Evolutionary conservation across 805 yeast genomes (phyloP), one percentile per base, ranked within the genome.

Genomic region (Wickerhamiella nectarea): DNA sequence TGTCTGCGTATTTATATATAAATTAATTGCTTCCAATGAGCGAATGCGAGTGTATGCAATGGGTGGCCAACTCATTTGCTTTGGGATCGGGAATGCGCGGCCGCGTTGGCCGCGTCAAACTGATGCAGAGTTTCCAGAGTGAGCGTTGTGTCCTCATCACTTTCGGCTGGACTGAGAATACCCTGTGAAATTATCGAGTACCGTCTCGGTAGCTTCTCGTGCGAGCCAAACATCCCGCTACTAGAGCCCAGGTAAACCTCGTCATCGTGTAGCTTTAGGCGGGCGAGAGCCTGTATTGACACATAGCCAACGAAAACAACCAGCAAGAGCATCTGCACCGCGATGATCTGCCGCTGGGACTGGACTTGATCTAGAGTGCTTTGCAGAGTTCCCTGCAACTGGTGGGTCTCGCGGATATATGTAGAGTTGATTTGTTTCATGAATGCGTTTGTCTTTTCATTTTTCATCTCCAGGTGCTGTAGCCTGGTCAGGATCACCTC

Each of bases 401-500:
- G 26, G n/a, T 21, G 38, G 25, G 38, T 33, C 29, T 40, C 43
- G 4, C 29, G 33, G 25, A 33, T 19, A 33, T 24, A 34, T 3
- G 38, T 40, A 11, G 43, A 20, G 20, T 40, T 40, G 34, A 40
- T 17, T 1, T 28, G 7, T n/a, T 34, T n/a, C 4, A 34, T 17
- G n/a, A 28, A 24, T 3, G 43, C 34, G 15, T 33, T 35, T 4
- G 21, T 40, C 19, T 25, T 33, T 4, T 25, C 21, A 18, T 22
- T 34, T 26, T 24, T 31, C 2, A 10, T 5, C 26, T 40, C 43
- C 12, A 40, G 34, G 12, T 29, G 20, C 22, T 22, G 29, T 18
- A 40, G 33, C 24, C 43, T 20, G 21, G 20, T 22, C 12, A 40
- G 38, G 9, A 40, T 40, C 19, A 34, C 38, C 38, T 40, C 43